Evolutionary conservation across 2,329 filamentous ascomycete genomes (phyloP), one percentile per base, ranked within the genome.

Genomic region (Colletotrichum sp.): DNA sequence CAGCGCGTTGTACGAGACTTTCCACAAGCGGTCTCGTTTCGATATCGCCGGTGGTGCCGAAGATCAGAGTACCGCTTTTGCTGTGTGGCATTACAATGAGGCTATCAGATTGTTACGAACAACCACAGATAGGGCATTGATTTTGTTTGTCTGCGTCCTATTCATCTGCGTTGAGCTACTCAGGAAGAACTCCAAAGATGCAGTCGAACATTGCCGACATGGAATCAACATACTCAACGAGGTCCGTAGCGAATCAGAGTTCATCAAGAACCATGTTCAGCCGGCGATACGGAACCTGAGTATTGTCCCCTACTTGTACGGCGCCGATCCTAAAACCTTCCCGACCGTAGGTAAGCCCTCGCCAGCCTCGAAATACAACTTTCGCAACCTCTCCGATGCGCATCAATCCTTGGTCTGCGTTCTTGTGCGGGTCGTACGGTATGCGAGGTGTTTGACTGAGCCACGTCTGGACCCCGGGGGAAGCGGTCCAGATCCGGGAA

Each of bases 371-470:
- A 52, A 44, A n/a, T 5, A 13, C 72, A 79, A 0, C 28, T 69
- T 6, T 64, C 3, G 24, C 39, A 74, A 70, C 1, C 62, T 82
- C 8, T 75, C 79, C 4, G 79, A 84, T 4, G 84, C 84, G 0
- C 81, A 84, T 26, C 79, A 80, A 16, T 79, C 78, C 2, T 67
- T 87, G 1, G 80, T 83, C 6, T 75, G 77, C 22, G 18, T 82
- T 2, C 66, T 82, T 1, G 76, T 79, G 2, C 81, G 82, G 1
- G 77, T 80, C 1, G 72, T 84, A 0, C 77, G 81, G 0, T 79
- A 86, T 5, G 75, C 85, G 2, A 79, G 82, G 7, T 68, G 68
- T 4, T 79, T 77, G 7, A 81, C 81, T 34, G 48, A 72, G 1
- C 83, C 81, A 39, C 52, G 34, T 7, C 26, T 75, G 7, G 22